phyloP scores from a whole-genome alignment of 169 alveolate species.

The Cardiosporidium cionae region DNA sequence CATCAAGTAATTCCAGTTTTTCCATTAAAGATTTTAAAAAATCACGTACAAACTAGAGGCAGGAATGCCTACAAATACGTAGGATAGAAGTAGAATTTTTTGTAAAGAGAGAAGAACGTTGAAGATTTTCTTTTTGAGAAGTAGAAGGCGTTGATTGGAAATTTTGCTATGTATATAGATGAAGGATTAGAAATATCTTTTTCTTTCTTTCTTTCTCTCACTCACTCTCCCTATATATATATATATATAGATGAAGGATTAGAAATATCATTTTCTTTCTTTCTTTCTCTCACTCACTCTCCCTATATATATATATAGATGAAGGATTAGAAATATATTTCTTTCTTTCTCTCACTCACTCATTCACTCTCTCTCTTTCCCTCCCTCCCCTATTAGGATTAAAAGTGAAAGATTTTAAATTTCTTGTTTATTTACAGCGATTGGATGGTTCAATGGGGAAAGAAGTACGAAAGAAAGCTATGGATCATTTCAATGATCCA shows the following conservation, averaged over 20 bases:
- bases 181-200: neutral
- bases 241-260: neutral
- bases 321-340: neutral
- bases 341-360: neutral
- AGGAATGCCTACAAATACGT: too few relatives aligned
- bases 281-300: neutral
- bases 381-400: neutral
- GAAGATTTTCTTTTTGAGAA: neutral
- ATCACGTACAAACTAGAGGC: neutral
- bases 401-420: too few relatives aligned
- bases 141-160: neutral
- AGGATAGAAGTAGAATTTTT: too few relatives aligned
- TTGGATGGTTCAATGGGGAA: conserved; percentile 96
- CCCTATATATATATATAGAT: neutral
- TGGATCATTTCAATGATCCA: conserved; percentile 88
- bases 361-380: neutral
- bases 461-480: conserved; percentile 89
- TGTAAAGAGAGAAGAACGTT: neutral
- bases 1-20: conserved; percentile 64
- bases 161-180: neutral
- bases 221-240: neutral
- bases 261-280: neutral
- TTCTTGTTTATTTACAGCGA: conserved; percentile 74
- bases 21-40: too few relatives aligned
- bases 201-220: neutral